Evolutionary conservation across 306 rosid species (phyloP).

Genomic region (Quercus robur): DNA sequence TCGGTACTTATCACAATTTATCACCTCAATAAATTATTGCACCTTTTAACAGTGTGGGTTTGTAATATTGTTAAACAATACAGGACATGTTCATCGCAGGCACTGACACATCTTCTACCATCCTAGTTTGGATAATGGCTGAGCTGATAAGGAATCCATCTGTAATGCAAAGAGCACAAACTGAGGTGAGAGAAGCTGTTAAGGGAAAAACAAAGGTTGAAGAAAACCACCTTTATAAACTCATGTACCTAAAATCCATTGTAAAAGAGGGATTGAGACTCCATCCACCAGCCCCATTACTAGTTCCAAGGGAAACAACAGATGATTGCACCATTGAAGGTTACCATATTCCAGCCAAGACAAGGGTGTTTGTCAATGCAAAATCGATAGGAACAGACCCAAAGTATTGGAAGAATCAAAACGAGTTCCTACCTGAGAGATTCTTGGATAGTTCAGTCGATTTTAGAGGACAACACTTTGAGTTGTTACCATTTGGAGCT

Average conservation of each 20-base stretch:
- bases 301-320: slow-evolving; percentile 12
- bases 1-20: rapidly evolving
- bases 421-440: too few relatives aligned
- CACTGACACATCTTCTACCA: slow-evolving; percentile 14
- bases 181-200: slow-evolving; percentile 18
- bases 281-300: slow-evolving; percentile 13
- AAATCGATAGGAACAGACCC: too few relatives aligned
- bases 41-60: too few relatives aligned
- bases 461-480: too few relatives aligned
- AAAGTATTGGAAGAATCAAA: too few relatives aligned
- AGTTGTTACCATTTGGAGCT: too few relatives aligned
- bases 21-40: too few relatives aligned
- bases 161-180: slow-evolving; percentile 12
- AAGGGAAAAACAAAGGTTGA: slow-evolving; percentile 13
- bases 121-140: slow-evolving; percentile 27
- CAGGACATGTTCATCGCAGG: slow-evolving; percentile 27
- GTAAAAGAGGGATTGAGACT: slow-evolving; percentile 19
- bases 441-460: too few relatives aligned
- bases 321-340: slow-evolving; percentile 8
- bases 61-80: neutral
- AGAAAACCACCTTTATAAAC: slow-evolving; percentile 7
- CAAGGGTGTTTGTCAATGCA: slow-evolving; percentile 17
- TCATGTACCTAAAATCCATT: slow-evolving; percentile 10
- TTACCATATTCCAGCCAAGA: slow-evolving; percentile 1
- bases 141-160: slow-evolving; percentile 23